phyloP scores from a whole-genome alignment of 2,329 filamentous ascomycete genomes.

The Neocucurbitaria cava region DNA sequence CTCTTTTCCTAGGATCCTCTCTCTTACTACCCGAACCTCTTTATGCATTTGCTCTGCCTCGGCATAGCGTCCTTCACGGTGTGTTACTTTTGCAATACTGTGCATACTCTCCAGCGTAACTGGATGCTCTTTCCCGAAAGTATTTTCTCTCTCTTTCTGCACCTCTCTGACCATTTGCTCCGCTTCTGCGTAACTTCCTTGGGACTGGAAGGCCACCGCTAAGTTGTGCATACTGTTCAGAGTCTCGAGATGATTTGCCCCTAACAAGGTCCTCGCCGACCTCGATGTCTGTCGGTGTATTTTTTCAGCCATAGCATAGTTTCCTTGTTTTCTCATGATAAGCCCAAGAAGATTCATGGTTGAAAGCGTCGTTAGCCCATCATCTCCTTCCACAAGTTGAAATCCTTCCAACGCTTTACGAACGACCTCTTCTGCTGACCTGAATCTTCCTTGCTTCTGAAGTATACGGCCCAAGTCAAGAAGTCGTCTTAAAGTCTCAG shows the following conservation, averaged over 20 bases:
- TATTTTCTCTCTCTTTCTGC: background rate
- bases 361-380: slow-evolving; percentile 5
- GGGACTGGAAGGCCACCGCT: background rate
- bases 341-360: slow-evolving; percentile 17
- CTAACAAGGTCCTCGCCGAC: no score
- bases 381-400: slow-evolving; percentile 5
- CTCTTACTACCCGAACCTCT: background rate
- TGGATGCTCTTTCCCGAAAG: slow-evolving; percentile 9
- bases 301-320: slow-evolving; percentile 18
- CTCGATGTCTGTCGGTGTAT: slow-evolving; percentile 3
- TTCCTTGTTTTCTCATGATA: slow-evolving; percentile 15
- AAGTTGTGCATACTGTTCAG: background rate
- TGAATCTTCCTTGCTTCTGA: slow-evolving; percentile 23
- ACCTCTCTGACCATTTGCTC: background rate
- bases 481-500: slow-evolving; percentile 9
- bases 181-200: no score
- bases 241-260: background rate
- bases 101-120: slow-evolving; percentile 4
- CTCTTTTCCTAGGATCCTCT: slow-evolving; percentile 1
- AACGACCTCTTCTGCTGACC: slow-evolving; percentile 19
- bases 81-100: slow-evolving; percentile 2
- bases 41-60: slow-evolving; percentile 6
- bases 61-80: background rate
- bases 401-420: slow-evolving; percentile 18
- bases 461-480: slow-evolving; percentile 15